Evolutionary conservation across 1,284 basidiomycete species (phyloP), one percentile per base, ranked within the genome.

Genomic region (Cutaneotrichosporon spelunceum): DNA sequence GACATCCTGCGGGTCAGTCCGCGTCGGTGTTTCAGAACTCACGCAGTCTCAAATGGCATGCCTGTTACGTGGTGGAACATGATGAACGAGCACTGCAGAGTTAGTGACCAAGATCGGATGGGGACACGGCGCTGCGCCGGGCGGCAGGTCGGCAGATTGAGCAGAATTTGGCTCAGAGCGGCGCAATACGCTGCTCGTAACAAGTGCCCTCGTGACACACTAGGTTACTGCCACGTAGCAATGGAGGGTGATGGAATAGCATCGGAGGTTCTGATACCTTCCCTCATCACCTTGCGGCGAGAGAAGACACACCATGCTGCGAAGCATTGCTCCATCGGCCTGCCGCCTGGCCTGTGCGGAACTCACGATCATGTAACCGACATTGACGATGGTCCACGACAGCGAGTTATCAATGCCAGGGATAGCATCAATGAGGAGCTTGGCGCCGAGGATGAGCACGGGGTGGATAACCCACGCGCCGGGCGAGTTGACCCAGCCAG

Each of bases 11-110:
- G 0, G 45, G 34, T 59, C 36, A 52, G 55, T 63, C 55, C 65
- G 61, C 53, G 33, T 26, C 36, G 30, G n/a, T 2, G 34, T 19
- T 14, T 26, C 21, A 19, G 7, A 3, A 70, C 74, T 71, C 64
- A 78, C 75, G 73, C 73, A 10, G 87, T 88, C 72, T 95, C 90
- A 78, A 99, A 99, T 3, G 96, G 95, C 34, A 96, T 92, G 53
- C 95, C 95, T 13, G 93, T 97, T 59, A 96, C 93, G 83, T 91
- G 93, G 78, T 99, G 95, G 81, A 99, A 99, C 91, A 99, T 96
- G 68, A 98, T 83, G 81, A 95, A 99, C 14, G 94, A 91, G 27
- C 95, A 78, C 94, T 97, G 74, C n/a, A 26, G 34, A 6, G 24
- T 26, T 27, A 53, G 55, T n/a, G 9, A 34, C 33, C 27, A 45